Conservation (phyloP, 257 asterid species). For the Scutellaria baicalensis region DNA sequence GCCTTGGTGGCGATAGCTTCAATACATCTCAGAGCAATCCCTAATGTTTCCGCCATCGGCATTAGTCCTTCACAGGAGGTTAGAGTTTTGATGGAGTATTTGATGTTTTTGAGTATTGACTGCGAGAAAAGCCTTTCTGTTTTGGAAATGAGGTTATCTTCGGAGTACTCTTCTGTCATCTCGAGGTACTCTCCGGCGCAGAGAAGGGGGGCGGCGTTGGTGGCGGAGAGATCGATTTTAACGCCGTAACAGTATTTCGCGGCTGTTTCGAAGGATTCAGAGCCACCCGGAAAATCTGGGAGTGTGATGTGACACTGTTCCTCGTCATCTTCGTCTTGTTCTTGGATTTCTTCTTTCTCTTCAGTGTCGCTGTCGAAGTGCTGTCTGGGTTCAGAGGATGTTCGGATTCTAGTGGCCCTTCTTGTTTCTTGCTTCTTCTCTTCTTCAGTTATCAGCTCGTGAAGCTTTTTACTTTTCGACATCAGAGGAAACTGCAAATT, state of each 20-base stretch:
- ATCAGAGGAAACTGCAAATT: conserved; percentile 75
- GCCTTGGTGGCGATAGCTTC: conserved; percentile 63
- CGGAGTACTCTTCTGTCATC: conserved; percentile 87
- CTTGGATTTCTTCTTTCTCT: conserved; percentile 37
- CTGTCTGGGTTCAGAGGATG: conserved; percentile 15
- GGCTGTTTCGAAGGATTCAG: conserved; percentile 78
- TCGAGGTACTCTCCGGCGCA: conserved; percentile 84
- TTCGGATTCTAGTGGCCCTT: conserved; percentile 31
- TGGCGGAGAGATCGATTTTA: conserved; percentile 60
- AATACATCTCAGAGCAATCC: conserved; percentile 66
- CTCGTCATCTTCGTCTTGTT: conserved; percentile 30
- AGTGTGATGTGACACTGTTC: conserved; percentile 53
- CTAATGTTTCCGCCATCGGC: conserved; percentile 61
- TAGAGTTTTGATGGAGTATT: conserved; percentile 40
- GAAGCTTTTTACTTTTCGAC: conserved; percentile 86
- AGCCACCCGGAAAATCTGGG: conserved; percentile 91
- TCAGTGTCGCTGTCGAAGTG: conserved; percentile 30
- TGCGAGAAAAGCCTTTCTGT: conserved; percentile 60
- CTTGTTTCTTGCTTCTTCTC: conserved; percentile 36
- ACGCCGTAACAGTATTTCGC: conserved; percentile 96
- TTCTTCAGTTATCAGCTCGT: conserved; percentile 74
- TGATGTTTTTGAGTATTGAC: conserved; percentile 47
- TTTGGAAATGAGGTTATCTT: conserved; percentile 70
- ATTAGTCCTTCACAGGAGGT: conserved; percentile 49
- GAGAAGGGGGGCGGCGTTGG: conserved; percentile 69